Percentiles rank a stretch among this genome's conserved stretches.
phyloP scores from a whole-genome alignment of 225 moss, liverwort and hornwort genomes.

The Rhytidiadelphus loreus region DNA sequence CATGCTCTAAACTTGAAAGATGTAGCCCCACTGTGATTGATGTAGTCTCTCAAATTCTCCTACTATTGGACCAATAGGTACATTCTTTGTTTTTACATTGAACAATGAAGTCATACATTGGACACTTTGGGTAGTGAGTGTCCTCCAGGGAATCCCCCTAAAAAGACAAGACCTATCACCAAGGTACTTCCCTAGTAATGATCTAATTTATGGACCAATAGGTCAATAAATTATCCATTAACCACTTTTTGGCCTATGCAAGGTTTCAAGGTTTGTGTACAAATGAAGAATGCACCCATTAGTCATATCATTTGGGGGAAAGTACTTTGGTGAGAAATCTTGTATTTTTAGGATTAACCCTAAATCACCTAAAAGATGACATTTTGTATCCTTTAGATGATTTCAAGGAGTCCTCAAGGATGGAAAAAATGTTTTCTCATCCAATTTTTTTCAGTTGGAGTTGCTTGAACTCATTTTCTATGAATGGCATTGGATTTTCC shows the following conservation, averaged over 20 bases:
- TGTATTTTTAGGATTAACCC: background rate
- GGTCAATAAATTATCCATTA: too few species aligned
- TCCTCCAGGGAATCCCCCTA: background rate
- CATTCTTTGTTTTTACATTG: too few species aligned
- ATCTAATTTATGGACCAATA: background rate
- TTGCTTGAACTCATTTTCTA: background rate
- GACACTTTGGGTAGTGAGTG: too few species aligned
- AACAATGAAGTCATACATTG: too few species aligned
- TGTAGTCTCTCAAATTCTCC: too few species aligned
- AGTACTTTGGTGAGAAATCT: background rate
- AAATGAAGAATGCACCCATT: background rate
- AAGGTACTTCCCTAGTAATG: background rate
- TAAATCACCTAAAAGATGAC: background rate
- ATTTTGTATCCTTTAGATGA: background rate
- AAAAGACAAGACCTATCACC: background rate
- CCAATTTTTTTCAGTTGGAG: fast-evolving
- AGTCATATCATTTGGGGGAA: background rate
- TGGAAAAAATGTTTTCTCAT: background rate
- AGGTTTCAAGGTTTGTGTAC: background rate
- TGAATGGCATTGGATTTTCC: background rate
- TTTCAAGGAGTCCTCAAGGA: background rate
- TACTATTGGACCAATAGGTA: too few species aligned
- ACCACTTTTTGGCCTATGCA: too few species aligned
- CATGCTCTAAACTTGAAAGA: too few species aligned
- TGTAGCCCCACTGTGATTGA: too few species aligned